phyloP scores from a whole-genome alignment of 768 basidiomycete genomes.

The Piloderma croceum region DNA sequence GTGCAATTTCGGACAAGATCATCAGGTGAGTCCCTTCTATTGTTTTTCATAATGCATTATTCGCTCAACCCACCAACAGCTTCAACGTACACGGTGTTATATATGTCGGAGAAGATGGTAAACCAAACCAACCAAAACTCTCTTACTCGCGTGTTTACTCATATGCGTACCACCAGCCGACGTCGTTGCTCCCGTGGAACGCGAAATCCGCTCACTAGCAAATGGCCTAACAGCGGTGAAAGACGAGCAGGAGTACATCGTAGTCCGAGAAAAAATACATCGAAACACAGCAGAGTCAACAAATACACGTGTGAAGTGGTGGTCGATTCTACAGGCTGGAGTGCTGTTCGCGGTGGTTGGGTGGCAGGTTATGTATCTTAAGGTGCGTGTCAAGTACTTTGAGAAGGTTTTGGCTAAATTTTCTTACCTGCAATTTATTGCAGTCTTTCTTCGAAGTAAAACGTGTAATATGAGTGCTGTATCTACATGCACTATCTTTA shows the following conservation, averaged over 20 bases:
- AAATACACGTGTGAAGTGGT: slow-evolving; percentile 97
- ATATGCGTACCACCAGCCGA: slow-evolving; percentile 35
- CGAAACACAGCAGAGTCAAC: slow-evolving; percentile 92
- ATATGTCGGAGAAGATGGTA: slow-evolving; percentile 87
- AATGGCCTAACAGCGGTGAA: slow-evolving; percentile 83
- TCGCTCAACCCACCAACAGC: slow-evolving; percentile 34
- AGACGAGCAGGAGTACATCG: slow-evolving; percentile 99
- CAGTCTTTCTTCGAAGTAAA: slow-evolving; percentile 90
- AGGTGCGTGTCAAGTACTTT: slow-evolving; percentile 41
- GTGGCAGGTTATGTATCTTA: slow-evolving; percentile 97
- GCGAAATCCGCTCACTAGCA: slow-evolving; percentile 84
- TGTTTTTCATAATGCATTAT: background rate
- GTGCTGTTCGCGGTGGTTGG: slow-evolving; percentile 87
- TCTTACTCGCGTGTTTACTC: background rate
- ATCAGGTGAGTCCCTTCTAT: slow-evolving; percentile 58
- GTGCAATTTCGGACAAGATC: slow-evolving; percentile 90
- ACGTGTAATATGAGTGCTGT: slow-evolving; percentile 61
- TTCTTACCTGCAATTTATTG: background rate
- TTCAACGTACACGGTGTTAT: slow-evolving; percentile 99
- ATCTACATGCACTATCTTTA: slow-evolving; percentile 1
- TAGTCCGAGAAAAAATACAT: slow-evolving; percentile 87
- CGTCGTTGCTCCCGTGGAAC: slow-evolving; percentile 90
- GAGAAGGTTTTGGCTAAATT: slow-evolving; percentile 5
- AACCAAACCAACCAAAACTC: slow-evolving; percentile 14
- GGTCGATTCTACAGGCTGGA: slow-evolving; percentile 87